Evolutionary conservation across 2,329 filamentous ascomycete species (phyloP).

Genomic region (Bretziella fagacearum): DNA sequence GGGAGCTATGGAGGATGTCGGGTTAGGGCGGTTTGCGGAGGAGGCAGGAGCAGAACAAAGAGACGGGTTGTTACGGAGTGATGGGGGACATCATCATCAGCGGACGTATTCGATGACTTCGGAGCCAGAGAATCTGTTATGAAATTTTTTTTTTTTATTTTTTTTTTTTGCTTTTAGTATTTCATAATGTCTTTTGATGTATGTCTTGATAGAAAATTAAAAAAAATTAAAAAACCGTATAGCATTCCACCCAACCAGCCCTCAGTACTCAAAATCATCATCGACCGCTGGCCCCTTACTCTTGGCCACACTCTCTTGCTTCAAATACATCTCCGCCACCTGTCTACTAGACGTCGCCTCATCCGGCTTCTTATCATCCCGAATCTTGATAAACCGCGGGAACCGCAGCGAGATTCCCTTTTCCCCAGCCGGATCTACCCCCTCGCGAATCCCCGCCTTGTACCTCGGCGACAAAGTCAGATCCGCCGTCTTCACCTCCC

Average conservation of each 20-base stretch:
- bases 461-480: constrained; percentile 84
- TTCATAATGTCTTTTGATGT: too few relatives aligned
- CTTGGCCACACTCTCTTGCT: constrained; percentile 80
- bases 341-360: constrained; percentile 70
- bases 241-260: not conserved
- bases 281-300: constrained; percentile 75
- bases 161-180: not conserved
- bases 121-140: constrained; percentile 13
- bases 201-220: too few relatives aligned
- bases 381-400: constrained; percentile 75
- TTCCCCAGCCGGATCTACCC: constrained; percentile 52
- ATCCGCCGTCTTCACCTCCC: constrained; percentile 96
- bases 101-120: constrained; percentile 15
- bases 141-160: not conserved
- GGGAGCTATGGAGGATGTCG: not conserved
- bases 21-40: not conserved
- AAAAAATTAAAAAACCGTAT: too few relatives aligned
- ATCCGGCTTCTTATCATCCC: constrained; percentile 92
- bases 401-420: constrained; percentile 80
- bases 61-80: constrained; percentile 4
- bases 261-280: constrained; percentile 92
- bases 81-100: constrained; percentile 3
- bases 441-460: constrained; percentile 72
- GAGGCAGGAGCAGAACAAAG: constrained; percentile 12
- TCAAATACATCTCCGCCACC: constrained; percentile 92